phyloP scores from a whole-genome alignment of 2,329 filamentous ascomycete genomes.

The Monosporascus sp. region DNA sequence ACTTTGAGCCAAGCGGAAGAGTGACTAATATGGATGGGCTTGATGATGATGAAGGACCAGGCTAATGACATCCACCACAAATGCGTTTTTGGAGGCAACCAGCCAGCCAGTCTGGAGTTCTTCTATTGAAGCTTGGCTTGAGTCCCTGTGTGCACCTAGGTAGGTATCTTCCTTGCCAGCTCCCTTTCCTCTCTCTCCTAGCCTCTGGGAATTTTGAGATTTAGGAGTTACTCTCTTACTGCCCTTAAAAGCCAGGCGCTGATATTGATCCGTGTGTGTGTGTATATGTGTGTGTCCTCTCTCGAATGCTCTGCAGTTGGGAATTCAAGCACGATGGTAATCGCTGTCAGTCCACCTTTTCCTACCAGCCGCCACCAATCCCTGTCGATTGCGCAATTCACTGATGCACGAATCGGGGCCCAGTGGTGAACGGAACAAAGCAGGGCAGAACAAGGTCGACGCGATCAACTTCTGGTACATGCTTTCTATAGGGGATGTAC shows the following conservation, averaged over 20 bases:
- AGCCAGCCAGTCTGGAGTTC: background rate
- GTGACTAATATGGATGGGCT: background rate
- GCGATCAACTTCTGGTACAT: background rate
- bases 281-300: background rate
- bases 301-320: background rate
- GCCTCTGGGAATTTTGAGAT: background rate
- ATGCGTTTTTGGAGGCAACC: too few relatives aligned
- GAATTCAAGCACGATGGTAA: background rate
- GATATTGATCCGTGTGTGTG: background rate
- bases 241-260: background rate
- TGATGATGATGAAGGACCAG: background rate
- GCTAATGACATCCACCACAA: too few relatives aligned
- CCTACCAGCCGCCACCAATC: background rate
- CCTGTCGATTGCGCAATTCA: background rate
- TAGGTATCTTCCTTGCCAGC: background rate
- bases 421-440: background rate
- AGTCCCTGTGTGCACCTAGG: background rate
- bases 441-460: background rate
- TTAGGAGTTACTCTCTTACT: background rate
- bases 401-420: background rate
- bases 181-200: background rate
- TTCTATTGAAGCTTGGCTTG: background rate
- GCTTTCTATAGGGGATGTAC: background rate
- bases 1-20: too few relatives aligned
- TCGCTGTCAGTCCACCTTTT: background rate